A percentile compares a stretch with the other conserved stretches of the same genome.
Conservation (phyloP, 129 eudicot species). For the Saposhnikovia divaricata region DNA sequence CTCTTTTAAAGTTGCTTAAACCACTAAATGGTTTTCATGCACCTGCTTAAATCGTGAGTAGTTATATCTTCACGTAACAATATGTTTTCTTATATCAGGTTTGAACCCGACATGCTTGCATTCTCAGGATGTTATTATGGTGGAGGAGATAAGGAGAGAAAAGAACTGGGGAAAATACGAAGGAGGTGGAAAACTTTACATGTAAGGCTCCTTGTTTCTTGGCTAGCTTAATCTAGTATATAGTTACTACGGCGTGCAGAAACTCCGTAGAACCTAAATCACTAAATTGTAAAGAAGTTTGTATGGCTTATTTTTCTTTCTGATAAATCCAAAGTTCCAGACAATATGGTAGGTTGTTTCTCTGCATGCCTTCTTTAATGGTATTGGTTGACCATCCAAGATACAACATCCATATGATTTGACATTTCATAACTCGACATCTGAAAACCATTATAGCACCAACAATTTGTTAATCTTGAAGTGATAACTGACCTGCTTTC, state of each 20-base stretch:
- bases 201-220: constrained; percentile 39
- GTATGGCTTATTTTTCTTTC: not conserved
- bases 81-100: constrained; percentile 44
- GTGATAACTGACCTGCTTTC: not conserved
- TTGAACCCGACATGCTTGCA: constrained; percentile 97
- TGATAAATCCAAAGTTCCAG: not conserved
- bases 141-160: constrained; percentile 83
- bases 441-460: not conserved
- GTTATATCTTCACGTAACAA: constrained; percentile 19
- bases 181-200: constrained; percentile 93
- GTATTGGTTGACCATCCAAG: not conserved
- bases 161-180: constrained; percentile 65
- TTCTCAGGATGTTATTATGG: constrained; percentile 96
- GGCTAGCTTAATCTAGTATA: not conserved
- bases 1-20: not conserved
- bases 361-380: not conserved
- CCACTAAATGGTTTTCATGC: not conserved
- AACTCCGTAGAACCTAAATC: not conserved
- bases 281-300: too few relatives aligned
- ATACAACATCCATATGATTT: not conserved
- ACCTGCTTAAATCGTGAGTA: not conserved
- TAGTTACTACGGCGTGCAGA: not conserved
- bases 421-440: not conserved
- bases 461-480: not conserved
- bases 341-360: not conserved